Base-by-base conservation (phyloP, 2,329 filamentous ascomycete species). In the Stemphylium lycopersici region DNA sequence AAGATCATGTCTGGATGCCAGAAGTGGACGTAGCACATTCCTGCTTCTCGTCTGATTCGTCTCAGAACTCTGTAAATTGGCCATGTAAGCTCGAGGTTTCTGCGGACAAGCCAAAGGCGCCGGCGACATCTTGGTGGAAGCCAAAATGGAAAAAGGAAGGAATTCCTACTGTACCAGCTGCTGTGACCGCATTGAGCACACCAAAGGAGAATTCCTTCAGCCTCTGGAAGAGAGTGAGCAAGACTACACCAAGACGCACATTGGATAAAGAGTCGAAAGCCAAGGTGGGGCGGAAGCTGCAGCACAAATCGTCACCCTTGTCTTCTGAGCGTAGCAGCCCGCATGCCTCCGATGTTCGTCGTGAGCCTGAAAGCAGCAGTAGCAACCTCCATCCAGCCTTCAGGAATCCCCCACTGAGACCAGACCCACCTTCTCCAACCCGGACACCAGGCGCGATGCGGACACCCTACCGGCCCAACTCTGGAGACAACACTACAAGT, bases 21-120 rank as follows among this genome's bases (percentile, higher is more conserved):
- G 34, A 45, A 10, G 20, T 16, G 16, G 36, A 29, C 18, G 34
- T 18, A 20, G 16, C 36, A 6, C 24, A 38, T 15, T 51, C 48
- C 24, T 47, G 42, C 15, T 52, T 47, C 29, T 52, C 49, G 22
- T 52, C 49, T 1, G 49, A 52, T 16, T 52, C 42, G 6, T 52
- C 49, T 5, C 12, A n/a, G 20, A 20, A 31, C 26, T 47, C 49
- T 3, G 16, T 31, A 24, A 29, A 52, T 13, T 31, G 22, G 39
- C 16, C 42, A 26, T 24, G 36, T n/a, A 36, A 42, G 15, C 12
- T 46, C 2, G 29, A n/a, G 0, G 15, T 10, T 18, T n/a, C n/a
- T 13, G 41, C 18, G 1, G 24, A 26, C 11, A 45, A 31, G 7
- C 15, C 34, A 16, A 51, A 18, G 24, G n/a, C 48, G 12, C 26